Conservation (phyloP, 2,329 filamentous ascomycete genomes). For the Colletotrichum tamarilloi region DNA sequence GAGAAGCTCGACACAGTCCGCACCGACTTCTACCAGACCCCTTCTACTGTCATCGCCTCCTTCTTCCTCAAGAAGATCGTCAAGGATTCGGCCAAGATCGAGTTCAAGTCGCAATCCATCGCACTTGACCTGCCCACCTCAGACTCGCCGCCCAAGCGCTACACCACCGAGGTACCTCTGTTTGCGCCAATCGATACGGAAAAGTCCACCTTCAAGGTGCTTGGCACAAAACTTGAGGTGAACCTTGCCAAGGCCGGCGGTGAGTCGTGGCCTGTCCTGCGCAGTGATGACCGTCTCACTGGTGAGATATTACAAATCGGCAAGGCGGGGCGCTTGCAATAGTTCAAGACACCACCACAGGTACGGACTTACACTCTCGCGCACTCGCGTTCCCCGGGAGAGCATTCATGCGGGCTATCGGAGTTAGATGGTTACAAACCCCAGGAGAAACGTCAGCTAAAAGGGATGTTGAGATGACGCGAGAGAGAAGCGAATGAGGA, state of each 20-base stretch:
- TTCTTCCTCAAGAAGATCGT: constrained; percentile 98
- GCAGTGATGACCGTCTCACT: constrained; percentile 76
- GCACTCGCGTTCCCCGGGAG: not conserved
- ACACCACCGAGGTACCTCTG: constrained; percentile 77
- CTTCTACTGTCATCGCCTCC: constrained; percentile 84
- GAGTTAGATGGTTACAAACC: not conserved
- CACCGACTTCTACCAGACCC: constrained; percentile 95
- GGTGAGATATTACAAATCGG: constrained; percentile 92
- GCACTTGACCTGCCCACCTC: constrained; percentile 86
- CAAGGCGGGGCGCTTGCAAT: constrained; percentile 69
- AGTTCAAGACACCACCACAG: not conserved
- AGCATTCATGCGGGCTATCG: not conserved
- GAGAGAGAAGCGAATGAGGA: not conserved
- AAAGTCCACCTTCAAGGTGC: constrained; percentile 81
- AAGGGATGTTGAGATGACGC: not conserved
- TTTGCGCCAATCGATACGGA: constrained; percentile 81
- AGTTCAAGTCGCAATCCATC: constrained; percentile 73
- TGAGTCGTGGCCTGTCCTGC: constrained; percentile 85
- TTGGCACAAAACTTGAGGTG: constrained; percentile 91
- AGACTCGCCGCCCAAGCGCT: constrained; percentile 82
- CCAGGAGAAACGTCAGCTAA: not conserved
- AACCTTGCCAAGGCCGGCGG: constrained; percentile 78
- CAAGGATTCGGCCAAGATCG: constrained; percentile 79
- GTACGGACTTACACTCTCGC: not conserved
- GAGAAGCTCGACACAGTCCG: constrained; percentile 83